These are phyloP conservation scores for Hyparrhenia diplandra DNA, from an alignment of 176 grass and related monocot genomes.

Conservation along the genomic window DNA sequence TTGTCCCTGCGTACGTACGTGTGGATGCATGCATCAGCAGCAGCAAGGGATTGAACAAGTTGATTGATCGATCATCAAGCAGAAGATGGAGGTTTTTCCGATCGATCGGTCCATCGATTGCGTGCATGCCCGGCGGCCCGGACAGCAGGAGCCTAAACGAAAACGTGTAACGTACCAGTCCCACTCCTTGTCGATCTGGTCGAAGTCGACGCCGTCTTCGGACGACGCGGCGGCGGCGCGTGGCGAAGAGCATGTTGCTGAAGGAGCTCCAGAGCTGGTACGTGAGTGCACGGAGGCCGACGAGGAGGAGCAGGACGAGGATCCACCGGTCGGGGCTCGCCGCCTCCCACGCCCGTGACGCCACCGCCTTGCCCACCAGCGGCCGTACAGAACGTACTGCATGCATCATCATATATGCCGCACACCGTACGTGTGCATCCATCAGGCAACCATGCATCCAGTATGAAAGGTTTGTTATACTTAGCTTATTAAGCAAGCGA, in stretches of 20 bases:
- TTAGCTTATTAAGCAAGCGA: background rate
- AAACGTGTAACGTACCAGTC: slow-evolving; percentile 62
- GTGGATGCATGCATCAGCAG: too few relatives aligned
- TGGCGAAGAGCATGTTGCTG: slow-evolving; percentile 83
- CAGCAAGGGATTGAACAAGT: too few relatives aligned
- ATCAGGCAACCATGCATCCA: too few relatives aligned
- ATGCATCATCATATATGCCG: background rate
- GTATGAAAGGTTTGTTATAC: too few relatives aligned
- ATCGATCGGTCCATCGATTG: too few relatives aligned
- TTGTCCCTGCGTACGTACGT: slow-evolving; percentile 55
- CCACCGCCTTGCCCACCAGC: slow-evolving; percentile 51
- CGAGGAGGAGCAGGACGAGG: slow-evolving; percentile 58
- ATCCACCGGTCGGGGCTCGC: slow-evolving; percentile 60
- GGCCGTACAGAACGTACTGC: slow-evolving; percentile 69
- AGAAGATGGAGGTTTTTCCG: too few relatives aligned
- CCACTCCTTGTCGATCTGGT: slow-evolving; percentile 88
- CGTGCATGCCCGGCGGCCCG: too few relatives aligned
- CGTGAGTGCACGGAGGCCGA: slow-evolving; percentile 38
- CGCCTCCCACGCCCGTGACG: slow-evolving; percentile 53
- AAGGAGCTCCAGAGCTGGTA: slow-evolving; percentile 60
- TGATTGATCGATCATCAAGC: too few relatives aligned
- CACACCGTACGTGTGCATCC: too few relatives aligned
- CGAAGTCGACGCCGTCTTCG: slow-evolving; percentile 64
- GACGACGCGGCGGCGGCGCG: slow-evolving; percentile 51
- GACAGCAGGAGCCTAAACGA: too few relatives aligned